Base-by-base conservation (phyloP, 208 protist genomes). In the Leptomonas seymouri region DNA sequence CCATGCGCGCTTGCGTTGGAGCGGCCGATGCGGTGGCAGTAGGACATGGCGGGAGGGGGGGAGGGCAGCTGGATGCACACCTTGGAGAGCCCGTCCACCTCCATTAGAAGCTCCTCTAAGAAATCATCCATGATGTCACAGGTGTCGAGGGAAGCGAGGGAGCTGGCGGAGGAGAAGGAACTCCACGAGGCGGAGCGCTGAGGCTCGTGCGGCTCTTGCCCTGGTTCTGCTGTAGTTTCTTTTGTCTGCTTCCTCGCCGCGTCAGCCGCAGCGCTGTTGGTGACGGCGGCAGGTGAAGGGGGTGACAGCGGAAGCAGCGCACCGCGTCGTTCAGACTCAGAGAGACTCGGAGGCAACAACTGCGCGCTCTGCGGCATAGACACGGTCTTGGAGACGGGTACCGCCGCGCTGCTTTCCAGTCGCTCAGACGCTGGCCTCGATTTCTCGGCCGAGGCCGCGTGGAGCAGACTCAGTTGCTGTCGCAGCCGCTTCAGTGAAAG, bases 1-100 rank as follows among this genome's bases (percentile, higher is more conserved):
- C 2, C 28, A 12, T 14, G 49, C 39, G 16, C 45, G 49, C 9
- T 14, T 11, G 11, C 44, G 0, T 41, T 42, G 25, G 20, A 12
- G 8, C 16, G n/a, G 14, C 25, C 4, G 25, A 16, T 28, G 59
- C 53, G 31, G 20, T 58, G 45, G 61, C 69, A 63, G 55, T 45
- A 65, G n/a, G 55, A 71, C 15, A 77, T 44, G 20, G 54, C 31
- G 21, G 65, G 55, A 42, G 80, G 56, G 4, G 76, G 57, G 14
- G 76, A 74, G 56, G 85, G 78, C 15, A 78, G 57, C 53, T 87
- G 85, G 18, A 86, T 87, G 71, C 80, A 86, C 14, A 82, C 64
- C 66, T 74, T 81, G 18, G 74, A 62, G 0, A 90, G 75, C 36
- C 46, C 78, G 55, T 84, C 82, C 6, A 84, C 71, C 34, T 86